Base-by-base conservation (phyloP, 257 asterid genomes). In the Cinchona pubescens region DNA sequence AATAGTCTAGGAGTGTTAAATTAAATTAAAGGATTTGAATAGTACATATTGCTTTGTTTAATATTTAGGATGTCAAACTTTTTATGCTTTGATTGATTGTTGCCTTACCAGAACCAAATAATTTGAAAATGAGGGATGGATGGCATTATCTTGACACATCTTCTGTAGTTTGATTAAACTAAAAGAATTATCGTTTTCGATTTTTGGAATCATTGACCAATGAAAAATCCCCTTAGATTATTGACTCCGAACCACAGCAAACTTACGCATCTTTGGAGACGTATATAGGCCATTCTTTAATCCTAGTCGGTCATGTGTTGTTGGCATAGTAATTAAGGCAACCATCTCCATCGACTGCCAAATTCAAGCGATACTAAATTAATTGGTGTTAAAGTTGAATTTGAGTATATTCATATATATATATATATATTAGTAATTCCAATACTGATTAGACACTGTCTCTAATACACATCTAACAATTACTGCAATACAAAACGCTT, bases 161-260 rank as follows among this genome's bases (percentile, higher is more conserved):
- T 53, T 53, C 21, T 49, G 3, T 16, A 3, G 60, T 58, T 72
- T 9, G 23, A 25, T n/a, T 78, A 11, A 6, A 16, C 13, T 75
- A 66, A 75, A n/a, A 70, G 7, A 64, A 65, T 32, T 48, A 65
- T 55, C 23, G 16, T 49, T 61, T 68, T 74, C 53, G 77, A 75
- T 51, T 78, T 76, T 67, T 59, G 43, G 45, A 81, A 69, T n/a
- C n/a, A 76, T 77, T 81, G 81, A 73, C 81, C 51, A 67, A 29
- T 27, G 66, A 38, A 14, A 71, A 65, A 75, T 27, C 63, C 69
- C 43, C 55, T 48, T 77, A 73, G 69, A 4, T 63, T 37, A 75
- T 69, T 49, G 79, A 79, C 76, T 75, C 75, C 38, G 55, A 48
- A 38, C 56, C 67, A 40, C 23, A 27, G 42, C 4, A 63, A 49